Conservation (phyloP, 805 yeast genomes). For the Torulaspora gathmanii region DNA sequence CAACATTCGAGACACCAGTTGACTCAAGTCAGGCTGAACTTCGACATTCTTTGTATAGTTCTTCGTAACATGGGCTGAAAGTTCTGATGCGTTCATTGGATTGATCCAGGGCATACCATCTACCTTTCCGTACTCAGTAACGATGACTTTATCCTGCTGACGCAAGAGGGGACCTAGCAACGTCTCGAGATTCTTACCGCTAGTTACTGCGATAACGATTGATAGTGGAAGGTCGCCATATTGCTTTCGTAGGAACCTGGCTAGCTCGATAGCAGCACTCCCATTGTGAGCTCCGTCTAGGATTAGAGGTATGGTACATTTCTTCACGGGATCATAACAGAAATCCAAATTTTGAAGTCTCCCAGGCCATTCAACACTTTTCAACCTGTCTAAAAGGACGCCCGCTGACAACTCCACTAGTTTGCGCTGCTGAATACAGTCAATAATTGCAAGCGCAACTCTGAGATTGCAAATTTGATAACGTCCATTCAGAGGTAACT, state of each 20-base stretch:
- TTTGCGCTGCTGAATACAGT: constrained; percentile 29
- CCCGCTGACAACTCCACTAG: constrained; percentile 32
- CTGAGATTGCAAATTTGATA: constrained; percentile 70
- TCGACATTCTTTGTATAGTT: constrained; percentile 33
- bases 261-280: constrained; percentile 73
- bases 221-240: constrained; percentile 31
- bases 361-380: constrained; percentile 75
- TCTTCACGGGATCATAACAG: constrained; percentile 18
- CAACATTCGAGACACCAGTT: constrained; percentile 29
- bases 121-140: constrained; percentile 62
- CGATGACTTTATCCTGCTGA: constrained; percentile 51
- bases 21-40: constrained; percentile 24
- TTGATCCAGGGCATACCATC: constrained; percentile 94
- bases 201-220: constrained; percentile 70
- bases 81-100: constrained; percentile 38
- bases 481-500: constrained; percentile 60
- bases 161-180: constrained; percentile 49
- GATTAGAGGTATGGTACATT: constrained; percentile 36
- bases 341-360: constrained; percentile 55
- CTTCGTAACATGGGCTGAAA: constrained; percentile 21
- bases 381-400: constrained; percentile 48
- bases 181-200: constrained; percentile 57
- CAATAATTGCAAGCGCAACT: constrained; percentile 57
- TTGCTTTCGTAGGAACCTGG: constrained; percentile 43
- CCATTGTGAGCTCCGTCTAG: constrained; percentile 94